These are phyloP conservation scores for Gardenia jasminoides DNA, from an alignment of 257 asterid species.

Conservation along the genomic window DNA sequence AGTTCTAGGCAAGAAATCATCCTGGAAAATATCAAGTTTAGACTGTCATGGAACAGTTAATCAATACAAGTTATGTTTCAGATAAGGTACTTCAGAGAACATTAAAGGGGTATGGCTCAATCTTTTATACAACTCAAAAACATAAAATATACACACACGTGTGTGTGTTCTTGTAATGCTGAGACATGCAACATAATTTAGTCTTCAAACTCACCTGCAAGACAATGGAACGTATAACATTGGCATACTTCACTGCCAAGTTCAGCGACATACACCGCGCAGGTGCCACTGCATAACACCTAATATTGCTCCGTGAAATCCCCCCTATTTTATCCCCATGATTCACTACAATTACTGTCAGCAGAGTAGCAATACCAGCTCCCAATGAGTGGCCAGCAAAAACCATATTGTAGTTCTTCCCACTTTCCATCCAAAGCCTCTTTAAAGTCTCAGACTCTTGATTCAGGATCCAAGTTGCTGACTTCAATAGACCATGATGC, in stretches of 20 bases:
- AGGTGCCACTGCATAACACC: constrained; percentile 88
- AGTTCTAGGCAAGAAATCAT: constrained; percentile 95
- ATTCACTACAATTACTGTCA: constrained; percentile 70
- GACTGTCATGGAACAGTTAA: not conserved
- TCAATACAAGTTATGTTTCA: too few species aligned
- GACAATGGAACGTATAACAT: constrained; percentile 72
- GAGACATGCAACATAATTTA: constrained; percentile 10
- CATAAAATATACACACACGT: too few species aligned
- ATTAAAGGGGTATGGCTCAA: too few species aligned
- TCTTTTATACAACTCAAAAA: too few species aligned
- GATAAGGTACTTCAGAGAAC: too few species aligned
- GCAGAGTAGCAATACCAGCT: constrained; percentile 84
- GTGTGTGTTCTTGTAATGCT: too few species aligned
- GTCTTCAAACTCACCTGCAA: constrained; percentile 59
- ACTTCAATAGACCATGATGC: constrained; percentile 82
- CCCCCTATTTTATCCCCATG: constrained; percentile 72
- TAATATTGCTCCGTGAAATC: constrained; percentile 56
- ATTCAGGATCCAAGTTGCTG: constrained; percentile 78
- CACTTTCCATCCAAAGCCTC: constrained; percentile 74
- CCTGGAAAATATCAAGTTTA: constrained; percentile 41
- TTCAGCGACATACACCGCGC: constrained; percentile 96
- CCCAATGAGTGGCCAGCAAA: constrained; percentile 94
- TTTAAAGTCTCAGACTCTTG: constrained; percentile 62
- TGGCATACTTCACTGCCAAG: constrained; percentile 91
- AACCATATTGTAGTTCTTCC: constrained; percentile 65